Evolutionary conservation across 1,284 basidiomycete species (phyloP), one percentile per base, ranked within the genome.

Genomic region (Trametes pubescens): DNA sequence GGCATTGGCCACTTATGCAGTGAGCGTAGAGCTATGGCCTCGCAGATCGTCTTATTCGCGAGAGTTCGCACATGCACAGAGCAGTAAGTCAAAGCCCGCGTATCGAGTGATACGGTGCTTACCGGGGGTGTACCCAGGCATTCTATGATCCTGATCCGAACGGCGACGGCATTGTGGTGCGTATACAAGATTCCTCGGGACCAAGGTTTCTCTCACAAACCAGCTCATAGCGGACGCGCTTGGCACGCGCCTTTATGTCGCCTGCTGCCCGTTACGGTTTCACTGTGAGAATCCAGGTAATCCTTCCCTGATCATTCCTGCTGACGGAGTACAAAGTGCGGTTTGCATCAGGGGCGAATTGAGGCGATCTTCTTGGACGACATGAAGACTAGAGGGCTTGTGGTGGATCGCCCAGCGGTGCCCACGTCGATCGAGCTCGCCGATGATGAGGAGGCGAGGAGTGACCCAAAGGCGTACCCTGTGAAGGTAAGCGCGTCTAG

Each of bases 281-380:
- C 68, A 86, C 87, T 76, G 88, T 86, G 65, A 4, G 65, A 22
- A 5, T 24, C 4, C 22, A 14, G 4, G 40, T 7, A 18, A 16
- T 16, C 18, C 8, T n/a, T 21, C 38, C 18, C 7, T 10, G 22
- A n/a, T 2, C 24, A 2, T 32, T n/a, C 13, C 14, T 3, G 14
- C 24, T 32, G 10, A 43, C 40, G 2, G 10, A 13, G 21, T 16
- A 37, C 22, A 10, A 65, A 92, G 86, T 77, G 86, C 7, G 91
- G 88, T 0, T 76, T 92, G 21, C 87, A 91, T 67, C 91, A 93
- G 78, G 90, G 89, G 1, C 84, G 83, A 1, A 91, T 92, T 38
- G 90, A 93, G 74, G 76, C 79, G 0, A 84, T 92, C n/a, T 89
- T 93, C 71, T 68, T 89, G 35, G 87, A 91, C 69, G 85, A 86